Percentiles rank a stretch among this genome's conserved stretches.
Evolutionary conservation across 371 early-diverging fungal genomes (phyloP).

Genomic region (Zychaea mexicana): DNA sequence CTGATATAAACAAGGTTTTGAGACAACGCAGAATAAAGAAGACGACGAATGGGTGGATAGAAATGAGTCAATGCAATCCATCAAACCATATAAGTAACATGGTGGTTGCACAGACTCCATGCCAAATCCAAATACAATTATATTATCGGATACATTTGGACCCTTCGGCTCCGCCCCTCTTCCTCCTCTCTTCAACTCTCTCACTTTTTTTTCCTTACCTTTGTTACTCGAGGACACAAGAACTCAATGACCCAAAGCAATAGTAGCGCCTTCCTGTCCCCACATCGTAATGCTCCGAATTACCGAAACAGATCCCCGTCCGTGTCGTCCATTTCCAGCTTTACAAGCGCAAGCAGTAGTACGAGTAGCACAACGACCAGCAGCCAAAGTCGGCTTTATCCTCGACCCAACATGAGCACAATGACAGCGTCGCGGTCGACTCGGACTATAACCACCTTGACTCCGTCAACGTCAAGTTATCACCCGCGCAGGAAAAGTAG

Average conservation of each 20-base stretch:
- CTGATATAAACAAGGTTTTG: no score
- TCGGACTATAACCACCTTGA: conserved; percentile 17
- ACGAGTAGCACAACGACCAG: not conserved
- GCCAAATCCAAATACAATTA: not conserved
- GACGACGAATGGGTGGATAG: no score
- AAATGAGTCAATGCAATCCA: no score
- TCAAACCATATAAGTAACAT: not conserved
- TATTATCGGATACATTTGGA: not conserved
- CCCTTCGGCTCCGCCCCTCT: not conserved
- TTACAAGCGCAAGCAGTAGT: not conserved
- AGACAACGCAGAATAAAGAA: no score
- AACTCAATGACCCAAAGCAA: not conserved
- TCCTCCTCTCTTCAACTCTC: no score
- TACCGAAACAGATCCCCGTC: conserved; percentile 11
- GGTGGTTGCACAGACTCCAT: not conserved
- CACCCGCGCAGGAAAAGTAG: conserved; percentile 9
- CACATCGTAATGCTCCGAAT: conserved; percentile 1
- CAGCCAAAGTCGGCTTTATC: conserved; percentile 7
- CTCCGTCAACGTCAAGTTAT: conserved; percentile 11
- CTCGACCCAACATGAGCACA: conserved; percentile 2
- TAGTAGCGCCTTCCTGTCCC: conserved; percentile 3
- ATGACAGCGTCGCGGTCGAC: conserved; percentile 1
- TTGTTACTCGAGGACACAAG: not conserved
- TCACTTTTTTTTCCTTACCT: not conserved
- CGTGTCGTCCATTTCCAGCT: conserved; percentile 6